Evolutionary conservation across 208 protist genomes (phyloP), one percentile per base, ranked within the genome.

Genomic region (Herpetomonas muscarum): DNA sequence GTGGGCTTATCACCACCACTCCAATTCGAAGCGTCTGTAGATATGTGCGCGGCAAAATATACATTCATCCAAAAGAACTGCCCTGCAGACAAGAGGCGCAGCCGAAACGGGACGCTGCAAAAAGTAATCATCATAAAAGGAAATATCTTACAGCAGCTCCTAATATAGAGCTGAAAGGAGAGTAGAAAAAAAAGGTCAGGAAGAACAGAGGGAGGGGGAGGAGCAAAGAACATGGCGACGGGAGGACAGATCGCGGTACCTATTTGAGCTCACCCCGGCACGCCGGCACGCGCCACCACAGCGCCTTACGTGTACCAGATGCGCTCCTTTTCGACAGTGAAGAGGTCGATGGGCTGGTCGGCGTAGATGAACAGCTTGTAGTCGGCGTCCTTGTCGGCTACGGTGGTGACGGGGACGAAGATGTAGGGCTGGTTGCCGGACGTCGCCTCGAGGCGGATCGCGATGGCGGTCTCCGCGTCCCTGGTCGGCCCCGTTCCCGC

Each of bases 281-380:
- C n/a, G n/a, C n/a, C 15, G n/a, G 15, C 19, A 30, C 36, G 19
- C 32, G 12, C 41, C 26, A 22, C 41, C 4, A n/a, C 5, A 19
- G 21, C 3, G 19, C 17, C 13, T 70, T 52, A 91, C 19, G 83
- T 60, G 55, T 86, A 94, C 3, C 70, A 55, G 61, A 92, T 60
- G 1, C 82, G 74, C 17, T 79, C 54, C 47, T 89, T 90, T 28
- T 71, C 60, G 1, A 88, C 24, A 3, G 64, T 24, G 37, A 77
- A 82, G 10, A 92, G 53, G 21, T 93, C 80, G 37, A 93, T 65
- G 13, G 74, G 62, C 9, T 79, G 44, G 47, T 94, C 85, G 0
- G 85, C 75, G 59, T 88, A 96, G 17, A 93, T 78, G 49, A 88
- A 79, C 10, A 94, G 69, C 62, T 87, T 92, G 56, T 85, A 96